These are phyloP conservation scores for Adansonia digitata DNA, from an alignment of 345 rosid genomes.

Conservation along the genomic window DNA sequence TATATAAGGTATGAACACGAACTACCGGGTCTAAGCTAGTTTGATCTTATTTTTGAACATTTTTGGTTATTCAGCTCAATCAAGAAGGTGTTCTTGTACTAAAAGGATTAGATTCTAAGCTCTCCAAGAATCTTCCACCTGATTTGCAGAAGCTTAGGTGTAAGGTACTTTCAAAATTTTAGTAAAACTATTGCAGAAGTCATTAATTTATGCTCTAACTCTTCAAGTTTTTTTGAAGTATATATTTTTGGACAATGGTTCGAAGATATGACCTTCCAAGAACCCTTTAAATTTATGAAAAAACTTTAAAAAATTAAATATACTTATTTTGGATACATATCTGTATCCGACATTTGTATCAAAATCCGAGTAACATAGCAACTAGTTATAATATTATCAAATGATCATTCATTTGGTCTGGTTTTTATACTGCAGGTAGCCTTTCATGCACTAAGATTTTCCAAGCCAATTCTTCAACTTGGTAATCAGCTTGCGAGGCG, in stretches of 20 bases:
- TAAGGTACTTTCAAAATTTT: conserved; percentile 32
- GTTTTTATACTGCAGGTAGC: conserved; percentile 62
- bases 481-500: conserved; percentile 62
- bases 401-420: neutral
- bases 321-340: no score
- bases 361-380: no score
- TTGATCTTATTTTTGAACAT: neutral
- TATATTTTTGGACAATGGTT: no score
- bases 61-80: conserved; percentile 40
- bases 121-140: conserved; percentile 59
- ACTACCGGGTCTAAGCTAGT: neutral
- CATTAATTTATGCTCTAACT: no score
- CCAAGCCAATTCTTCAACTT: conserved; percentile 46
- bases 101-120: conserved; percentile 61
- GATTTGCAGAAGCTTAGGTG: conserved; percentile 80
- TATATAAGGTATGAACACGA: neutral
- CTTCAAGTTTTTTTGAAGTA: no score
- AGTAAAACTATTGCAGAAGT: neutral
- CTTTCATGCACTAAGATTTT: conserved; percentile 62
- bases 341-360: no score
- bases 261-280: no score
- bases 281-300: no score
- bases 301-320: no score
- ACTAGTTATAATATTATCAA: neutral
- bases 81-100: conserved; percentile 59